phyloP scores from a whole-genome alignment of 345 rosid species.

The Brassica carinata region DNA sequence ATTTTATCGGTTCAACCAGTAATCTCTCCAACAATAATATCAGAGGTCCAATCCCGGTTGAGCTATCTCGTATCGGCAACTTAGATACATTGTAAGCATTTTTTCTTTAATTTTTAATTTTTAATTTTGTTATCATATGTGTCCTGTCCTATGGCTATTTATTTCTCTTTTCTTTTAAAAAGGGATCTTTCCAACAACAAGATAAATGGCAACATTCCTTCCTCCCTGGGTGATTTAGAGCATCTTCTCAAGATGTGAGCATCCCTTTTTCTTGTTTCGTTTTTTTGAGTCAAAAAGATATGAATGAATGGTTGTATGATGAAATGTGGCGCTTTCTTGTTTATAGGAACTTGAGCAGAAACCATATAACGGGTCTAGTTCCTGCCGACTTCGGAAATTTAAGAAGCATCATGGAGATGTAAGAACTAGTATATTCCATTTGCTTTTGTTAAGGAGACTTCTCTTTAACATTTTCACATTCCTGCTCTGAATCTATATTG shows the following conservation, averaged over 20 bases:
- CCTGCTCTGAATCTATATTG: conserved; percentile 24
- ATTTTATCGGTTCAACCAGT: conserved; percentile 39
- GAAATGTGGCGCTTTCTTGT: background rate
- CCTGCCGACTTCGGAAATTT: conserved; percentile 91
- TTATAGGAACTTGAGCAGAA: conserved; percentile 83
- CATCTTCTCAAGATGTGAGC: conserved; percentile 92
- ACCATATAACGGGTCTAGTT: conserved; percentile 62
- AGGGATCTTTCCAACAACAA: conserved; percentile 91
- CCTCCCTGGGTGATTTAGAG: conserved; percentile 93
- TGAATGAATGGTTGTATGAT: background rate
- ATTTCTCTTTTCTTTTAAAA: background rate
- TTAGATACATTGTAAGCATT: conserved; percentile 82
- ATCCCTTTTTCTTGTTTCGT: background rate
- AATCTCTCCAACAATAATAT: conserved; percentile 83
- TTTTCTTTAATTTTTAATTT: background rate
- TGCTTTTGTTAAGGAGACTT: background rate
- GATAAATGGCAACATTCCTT: conserved; percentile 79
- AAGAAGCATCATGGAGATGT: conserved; percentile 92
- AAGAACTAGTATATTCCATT: conserved; percentile 32
- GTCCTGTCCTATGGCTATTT: conserved; percentile 3
- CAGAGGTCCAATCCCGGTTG: conserved; percentile 76
- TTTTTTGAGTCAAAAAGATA: no score
- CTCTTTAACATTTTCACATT: background rate
- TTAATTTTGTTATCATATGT: background rate
- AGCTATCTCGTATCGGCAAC: conserved; percentile 89